Percentiles rank a stretch among this genome's conserved stretches.
Conservation (phyloP, 768 basidiomycete genomes). For the Russula sp. region DNA sequence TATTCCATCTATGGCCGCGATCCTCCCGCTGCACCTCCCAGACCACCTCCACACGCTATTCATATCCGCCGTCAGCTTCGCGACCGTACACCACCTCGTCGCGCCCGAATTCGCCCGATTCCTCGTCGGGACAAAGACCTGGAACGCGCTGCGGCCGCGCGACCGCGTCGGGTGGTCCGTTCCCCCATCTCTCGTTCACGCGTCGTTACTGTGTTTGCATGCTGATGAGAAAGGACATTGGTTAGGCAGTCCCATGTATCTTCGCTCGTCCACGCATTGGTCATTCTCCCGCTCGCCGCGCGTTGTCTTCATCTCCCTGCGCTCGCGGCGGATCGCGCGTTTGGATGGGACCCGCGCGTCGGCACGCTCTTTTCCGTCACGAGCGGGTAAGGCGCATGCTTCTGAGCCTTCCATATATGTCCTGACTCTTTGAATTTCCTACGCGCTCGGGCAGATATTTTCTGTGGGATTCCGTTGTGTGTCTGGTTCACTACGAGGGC, state of each 20-base stretch:
- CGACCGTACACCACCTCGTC: conserved; percentile 47
- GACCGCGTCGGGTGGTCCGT: conserved; percentile 7
- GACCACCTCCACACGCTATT: conserved; percentile 48
- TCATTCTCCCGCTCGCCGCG: conserved; percentile 58
- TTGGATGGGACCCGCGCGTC: conserved; percentile 59
- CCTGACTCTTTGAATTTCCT: not conserved
- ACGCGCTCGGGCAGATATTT: conserved; percentile 49
- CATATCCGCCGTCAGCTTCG: conserved; percentile 49
- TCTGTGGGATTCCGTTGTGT: conserved; percentile 76
- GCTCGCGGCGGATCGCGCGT: conserved; percentile 56
- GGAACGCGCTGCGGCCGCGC: conserved; percentile 24
- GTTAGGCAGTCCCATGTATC: conserved; percentile 66
- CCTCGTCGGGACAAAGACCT: conserved; percentile 44
- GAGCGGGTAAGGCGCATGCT: conserved; percentile 44
- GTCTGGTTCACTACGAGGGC: conserved; percentile 58
- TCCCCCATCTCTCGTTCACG: not conserved
- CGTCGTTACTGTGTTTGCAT: not conserved
- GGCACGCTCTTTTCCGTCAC: conserved; percentile 62
- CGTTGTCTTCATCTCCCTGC: conserved; percentile 42
- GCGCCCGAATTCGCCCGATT: conserved; percentile 38
- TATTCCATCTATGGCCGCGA: conserved; percentile 2
- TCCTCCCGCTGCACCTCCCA: conserved; percentile 36
- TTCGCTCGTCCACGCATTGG: conserved; percentile 64
- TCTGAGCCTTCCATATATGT: not conserved
- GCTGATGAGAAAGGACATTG: not conserved